Evolutionary conservation across 2,329 filamentous ascomycete genomes (phyloP).

Genomic region (Penicillium freii): DNA sequence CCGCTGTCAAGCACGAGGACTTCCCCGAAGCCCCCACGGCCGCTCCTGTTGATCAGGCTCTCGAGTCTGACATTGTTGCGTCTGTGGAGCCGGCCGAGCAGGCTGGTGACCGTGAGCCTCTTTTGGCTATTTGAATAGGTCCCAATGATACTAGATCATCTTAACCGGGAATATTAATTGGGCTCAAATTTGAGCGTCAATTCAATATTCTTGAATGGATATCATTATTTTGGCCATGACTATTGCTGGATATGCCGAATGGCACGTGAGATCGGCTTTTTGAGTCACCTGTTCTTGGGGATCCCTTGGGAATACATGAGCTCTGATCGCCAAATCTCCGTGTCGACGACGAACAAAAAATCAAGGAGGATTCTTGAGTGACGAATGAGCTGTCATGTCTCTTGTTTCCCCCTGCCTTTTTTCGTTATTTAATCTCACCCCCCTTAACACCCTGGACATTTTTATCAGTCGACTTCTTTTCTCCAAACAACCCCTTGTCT

Average conservation of each 20-base stretch:
- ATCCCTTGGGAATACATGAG: constrained; percentile 12
- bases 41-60: constrained; percentile 35
- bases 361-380: constrained; percentile 15
- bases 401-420: constrained; percentile 5
- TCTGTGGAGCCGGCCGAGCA: constrained; percentile 31
- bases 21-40: constrained; percentile 50
- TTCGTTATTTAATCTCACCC: constrained; percentile 4
- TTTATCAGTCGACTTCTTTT: constrained; percentile 14
- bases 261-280: constrained; percentile 3
- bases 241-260: constrained; percentile 14
- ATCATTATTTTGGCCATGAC: constrained; percentile 7
- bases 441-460: constrained; percentile 1
- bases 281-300: constrained; percentile 3
- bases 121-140: constrained; percentile 30
- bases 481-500: constrained; percentile 9
- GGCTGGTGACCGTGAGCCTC: constrained; percentile 34
- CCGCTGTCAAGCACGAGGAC: constrained; percentile 46
- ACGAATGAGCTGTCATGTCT: constrained; percentile 16
- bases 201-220: constrained; percentile 1
- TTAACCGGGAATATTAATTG: not conserved
- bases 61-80: constrained; percentile 15
- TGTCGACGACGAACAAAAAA: constrained; percentile 14
- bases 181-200: not conserved
- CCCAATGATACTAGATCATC: not conserved
- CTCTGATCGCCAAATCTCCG: constrained; percentile 2